Evolutionary conservation across 2,329 filamentous ascomycete species (phyloP), one percentile per base, ranked within the genome.

Genomic region (Aurifilum marmelostoma): DNA sequence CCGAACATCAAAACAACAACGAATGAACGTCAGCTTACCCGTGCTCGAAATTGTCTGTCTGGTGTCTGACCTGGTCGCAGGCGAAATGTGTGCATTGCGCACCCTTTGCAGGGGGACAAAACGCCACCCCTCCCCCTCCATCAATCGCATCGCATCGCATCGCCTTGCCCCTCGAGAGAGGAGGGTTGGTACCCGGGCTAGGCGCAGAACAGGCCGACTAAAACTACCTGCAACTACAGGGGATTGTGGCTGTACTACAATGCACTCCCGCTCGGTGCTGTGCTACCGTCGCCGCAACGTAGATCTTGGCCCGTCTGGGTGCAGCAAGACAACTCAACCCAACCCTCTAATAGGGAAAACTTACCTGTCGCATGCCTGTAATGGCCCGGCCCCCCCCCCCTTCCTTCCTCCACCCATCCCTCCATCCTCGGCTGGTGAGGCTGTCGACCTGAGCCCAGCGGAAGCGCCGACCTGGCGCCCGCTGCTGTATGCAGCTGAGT

Each of bases 391-490:
- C 43, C 43, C 43, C 14, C 27, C 11, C 3, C 41, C 60, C 24
- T 11, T 14, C 69, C 67, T 50, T 37, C 34, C 37, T 39, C 37
- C 37, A 6, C 9, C 37, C 37, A 39, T 29, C 47, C 18, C 24
- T 50, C 43, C 34, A 34, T 34, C 34, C 34, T 34, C 21, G 52
- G 34, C 29, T 24, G 27, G 63, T 67, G 69, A 66, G 69, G 69
- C 69, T 68, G 64, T 50, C 61, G 60, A 60, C 67, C 61, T 43
- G 29, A 47, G 56, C 67, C 69, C 69, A 66, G 62, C 69, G 41
- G 63, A 16, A 66, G 59, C 60, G 59, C 24, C 59, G 52, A 61
- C 60, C 41, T 34, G 39, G 18, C 43, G 39, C 27, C 41, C 58
- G 50, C 59, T 63, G 66, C 63, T 11, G 62, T 9, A 66, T 66